Conservation (phyloP, 2,329 filamentous ascomycete genomes). For the Zymoseptoria pseudotritici region DNA sequence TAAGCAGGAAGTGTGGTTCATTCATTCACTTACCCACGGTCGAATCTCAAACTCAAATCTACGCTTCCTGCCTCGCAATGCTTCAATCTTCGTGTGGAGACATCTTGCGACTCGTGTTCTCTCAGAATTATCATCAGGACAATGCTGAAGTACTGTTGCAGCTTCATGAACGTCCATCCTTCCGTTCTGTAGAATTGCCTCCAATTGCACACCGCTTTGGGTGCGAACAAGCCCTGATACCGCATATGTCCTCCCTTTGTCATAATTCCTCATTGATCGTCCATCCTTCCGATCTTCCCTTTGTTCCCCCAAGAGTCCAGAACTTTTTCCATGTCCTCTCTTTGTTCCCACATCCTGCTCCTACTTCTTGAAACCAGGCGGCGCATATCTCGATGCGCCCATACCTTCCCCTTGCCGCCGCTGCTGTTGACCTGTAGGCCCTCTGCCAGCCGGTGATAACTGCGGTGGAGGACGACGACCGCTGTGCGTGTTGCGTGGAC, state of each 20-base stretch:
- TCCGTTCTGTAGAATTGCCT: neutral
- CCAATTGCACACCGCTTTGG: neutral
- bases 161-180: neutral
- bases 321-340: neutral
- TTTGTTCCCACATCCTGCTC: neutral
- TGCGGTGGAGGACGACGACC: neutral
- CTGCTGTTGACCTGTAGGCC: neutral
- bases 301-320: neutral
- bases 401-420: neutral
- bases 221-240: neutral
- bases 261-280: neutral
- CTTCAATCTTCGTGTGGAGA: too few species aligned
- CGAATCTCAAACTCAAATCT: too few species aligned
- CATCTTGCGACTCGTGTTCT: neutral
- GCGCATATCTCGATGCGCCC: neutral
- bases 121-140: neutral
- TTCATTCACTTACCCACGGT: too few species aligned
- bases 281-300: neutral
- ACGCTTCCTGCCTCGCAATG: too few species aligned
- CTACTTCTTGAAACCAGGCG: neutral
- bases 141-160: neutral
- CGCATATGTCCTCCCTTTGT: neutral
- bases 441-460: neutral
- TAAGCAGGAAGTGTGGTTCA: too few species aligned
- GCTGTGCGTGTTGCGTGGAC: neutral